phyloP scores from a whole-genome alignment of 2,329 filamentous ascomycete genomes.

The Thelonectria rubi region DNA sequence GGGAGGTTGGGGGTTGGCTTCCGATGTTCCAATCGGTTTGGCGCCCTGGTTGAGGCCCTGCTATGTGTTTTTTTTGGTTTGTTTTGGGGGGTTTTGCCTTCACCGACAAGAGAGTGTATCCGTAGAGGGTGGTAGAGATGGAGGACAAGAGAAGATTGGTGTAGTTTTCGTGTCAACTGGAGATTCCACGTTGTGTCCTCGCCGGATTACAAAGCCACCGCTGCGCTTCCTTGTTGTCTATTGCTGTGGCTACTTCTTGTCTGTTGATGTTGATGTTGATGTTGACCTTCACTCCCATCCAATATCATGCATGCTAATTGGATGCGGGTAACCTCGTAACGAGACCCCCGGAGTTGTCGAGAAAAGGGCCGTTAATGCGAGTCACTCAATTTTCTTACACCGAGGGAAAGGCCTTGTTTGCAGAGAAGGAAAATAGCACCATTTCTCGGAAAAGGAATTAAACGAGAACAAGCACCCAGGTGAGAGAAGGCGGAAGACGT shows the following conservation, averaged over 20 bases:
- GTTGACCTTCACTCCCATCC: neutral
- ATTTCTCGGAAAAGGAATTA: slow-evolving; percentile 12
- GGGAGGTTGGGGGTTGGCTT: slow-evolving; percentile 20
- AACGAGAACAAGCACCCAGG: neutral
- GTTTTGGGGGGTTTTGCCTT: neutral
- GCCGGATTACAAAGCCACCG: neutral
- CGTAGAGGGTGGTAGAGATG: too few relatives aligned
- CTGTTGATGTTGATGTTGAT: slow-evolving; percentile 8
- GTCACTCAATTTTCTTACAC: neutral
- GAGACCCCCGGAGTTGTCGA: neutral
- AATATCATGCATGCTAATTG: slow-evolving; percentile 1
- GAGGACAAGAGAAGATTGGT: too few relatives aligned
- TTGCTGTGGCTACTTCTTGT: neutral
- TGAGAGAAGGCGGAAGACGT: neutral
- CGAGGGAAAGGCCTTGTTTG: neutral
- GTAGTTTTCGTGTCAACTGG: too few relatives aligned
- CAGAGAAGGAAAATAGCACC: slow-evolving; percentile 8
- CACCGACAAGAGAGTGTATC: neutral
- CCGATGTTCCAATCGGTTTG: slow-evolving; percentile 17
- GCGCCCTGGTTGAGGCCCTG: too few relatives aligned
- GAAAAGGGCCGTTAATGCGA: slow-evolving; percentile 14
- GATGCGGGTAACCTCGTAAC: slow-evolving; percentile 18
- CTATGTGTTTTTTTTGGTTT: too few relatives aligned
- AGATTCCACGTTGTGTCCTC: too few relatives aligned
- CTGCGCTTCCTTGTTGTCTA: neutral